Evolutionary conservation across 78 protist genomes (phyloP), one percentile per base, ranked within the genome.

Genomic region (Dictyostelium purpureum): DNA sequence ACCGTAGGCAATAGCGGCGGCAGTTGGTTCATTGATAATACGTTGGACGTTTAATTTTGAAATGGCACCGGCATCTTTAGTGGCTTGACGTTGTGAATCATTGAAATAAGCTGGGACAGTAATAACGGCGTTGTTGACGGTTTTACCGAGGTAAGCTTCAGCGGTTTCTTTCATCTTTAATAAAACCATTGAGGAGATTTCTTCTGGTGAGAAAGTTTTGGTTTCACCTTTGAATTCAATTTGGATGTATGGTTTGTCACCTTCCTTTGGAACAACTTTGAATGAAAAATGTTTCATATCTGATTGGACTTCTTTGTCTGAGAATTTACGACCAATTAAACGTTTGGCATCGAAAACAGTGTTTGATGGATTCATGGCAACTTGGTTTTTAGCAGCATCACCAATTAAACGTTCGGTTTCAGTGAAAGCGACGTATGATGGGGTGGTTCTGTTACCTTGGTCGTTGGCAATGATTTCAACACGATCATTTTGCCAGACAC

Each of bases 1-100:
- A 37, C 99, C 99, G 96, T 98, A 99, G n/a, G 99, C 99, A 38
- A 99, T 87, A 6, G 99, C 99, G 52, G 99, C 99, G 43, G 99
- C 99, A 6, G 99, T 99, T 73, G 99, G 99, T 90, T 99, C 99
- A 96, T 97, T 99, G 79, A 99, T 96, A 65, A 98, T 97, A 67
- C 98, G 98, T 51, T 97, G 85, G 21, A 96, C 95, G 95, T 98
- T 96, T 98, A 98, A 67, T 97, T 96, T 97, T 93, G 83, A 77
- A 31, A 70, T 89, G 98, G 99, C 26, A 98, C 99, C 99, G 2
- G 99, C 99, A 65, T 98, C 99, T 88, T 97, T 97, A 73, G 99
- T 99, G 54, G 99, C 97, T 97, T 98, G 98, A 33, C 99, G 97
- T 95, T 99, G 99, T 16, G 98, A 57, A 69, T 94, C 99, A 96